Evolutionary conservation across 2,329 filamentous ascomycete species (phyloP).

Genomic region (Sporothrix dimorphospora): DNA sequence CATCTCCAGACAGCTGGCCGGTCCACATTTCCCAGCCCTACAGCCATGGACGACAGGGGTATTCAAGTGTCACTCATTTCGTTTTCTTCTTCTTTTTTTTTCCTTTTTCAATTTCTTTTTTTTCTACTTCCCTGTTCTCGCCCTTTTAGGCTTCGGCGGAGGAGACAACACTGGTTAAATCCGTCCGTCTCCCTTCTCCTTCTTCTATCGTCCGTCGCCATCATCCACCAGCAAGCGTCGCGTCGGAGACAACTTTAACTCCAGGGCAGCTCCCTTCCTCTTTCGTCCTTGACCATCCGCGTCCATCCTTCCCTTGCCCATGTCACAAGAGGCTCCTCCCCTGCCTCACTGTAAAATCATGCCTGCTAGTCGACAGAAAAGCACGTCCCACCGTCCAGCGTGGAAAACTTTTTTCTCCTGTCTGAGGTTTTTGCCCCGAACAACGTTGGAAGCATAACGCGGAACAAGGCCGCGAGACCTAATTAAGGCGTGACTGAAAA

Average conservation of each 20-base stretch:
- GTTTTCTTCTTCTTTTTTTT: neutral
- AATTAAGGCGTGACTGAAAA: neutral
- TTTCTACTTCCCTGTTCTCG: neutral
- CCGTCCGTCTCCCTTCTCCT: neutral
- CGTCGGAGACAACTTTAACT: neutral
- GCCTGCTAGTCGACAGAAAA: neutral
- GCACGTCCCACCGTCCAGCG: neutral
- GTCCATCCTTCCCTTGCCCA: neutral
- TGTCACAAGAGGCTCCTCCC: neutral
- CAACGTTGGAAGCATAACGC: neutral
- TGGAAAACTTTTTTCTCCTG: no score
- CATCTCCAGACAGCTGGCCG: neutral
- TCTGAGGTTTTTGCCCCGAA: neutral
- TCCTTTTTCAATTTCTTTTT: neutral
- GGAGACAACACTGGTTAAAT: neutral
- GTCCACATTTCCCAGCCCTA: slow-evolving; percentile 13
- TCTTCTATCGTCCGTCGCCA: neutral
- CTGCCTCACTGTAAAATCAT: neutral
- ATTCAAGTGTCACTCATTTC: neutral
- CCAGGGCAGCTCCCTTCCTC: neutral
- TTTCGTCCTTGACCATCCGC: neutral
- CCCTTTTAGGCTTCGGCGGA: neutral
- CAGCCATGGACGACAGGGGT: neutral
- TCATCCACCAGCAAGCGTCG: neutral
- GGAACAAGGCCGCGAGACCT: neutral